A percentile compares a stretch with the other conserved stretches of the same genome.
phyloP scores from a whole-genome alignment of 257 asterid species.

The Capsicum rhomboideum region DNA sequence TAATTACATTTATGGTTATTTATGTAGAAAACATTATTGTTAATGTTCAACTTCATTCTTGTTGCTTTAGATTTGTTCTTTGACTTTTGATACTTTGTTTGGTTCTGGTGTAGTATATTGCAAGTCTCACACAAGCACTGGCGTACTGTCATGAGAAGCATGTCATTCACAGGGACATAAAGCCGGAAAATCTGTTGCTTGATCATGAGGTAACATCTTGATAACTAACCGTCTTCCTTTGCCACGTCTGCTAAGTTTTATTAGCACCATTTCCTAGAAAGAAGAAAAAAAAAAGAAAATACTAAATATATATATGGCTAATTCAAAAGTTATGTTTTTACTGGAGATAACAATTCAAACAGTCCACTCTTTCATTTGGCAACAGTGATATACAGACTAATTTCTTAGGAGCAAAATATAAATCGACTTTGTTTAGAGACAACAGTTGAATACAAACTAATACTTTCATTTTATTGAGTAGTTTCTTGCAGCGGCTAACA shows the following conservation, averaged over 20 bases:
- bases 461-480: not conserved
- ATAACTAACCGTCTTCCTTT: not conserved
- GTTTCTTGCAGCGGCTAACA: not conserved
- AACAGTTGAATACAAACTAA: not conserved
- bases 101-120: slow-evolving; percentile 40
- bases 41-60: too few relatives aligned
- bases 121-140: slow-evolving; percentile 86
- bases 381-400: not conserved
- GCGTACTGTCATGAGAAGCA: slow-evolving; percentile 83
- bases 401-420: not conserved
- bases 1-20: not conserved
- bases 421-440: not conserved
- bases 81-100: slow-evolving; percentile 5
- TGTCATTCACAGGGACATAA: slow-evolving; percentile 98
- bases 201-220: slow-evolving; percentile 78
- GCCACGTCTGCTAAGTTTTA: not conserved
- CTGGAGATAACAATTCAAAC: not conserved
- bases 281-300: too few relatives aligned
- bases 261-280: not conserved
- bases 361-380: not conserved
- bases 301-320: not conserved
- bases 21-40: not conserved
- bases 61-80: not conserved
- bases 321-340: not conserved
- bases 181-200: slow-evolving; percentile 89